These are phyloP conservation scores for Brassica hybrid DNA, from an alignment of 441 rosid genomes.

Conservation along the genomic window DNA sequence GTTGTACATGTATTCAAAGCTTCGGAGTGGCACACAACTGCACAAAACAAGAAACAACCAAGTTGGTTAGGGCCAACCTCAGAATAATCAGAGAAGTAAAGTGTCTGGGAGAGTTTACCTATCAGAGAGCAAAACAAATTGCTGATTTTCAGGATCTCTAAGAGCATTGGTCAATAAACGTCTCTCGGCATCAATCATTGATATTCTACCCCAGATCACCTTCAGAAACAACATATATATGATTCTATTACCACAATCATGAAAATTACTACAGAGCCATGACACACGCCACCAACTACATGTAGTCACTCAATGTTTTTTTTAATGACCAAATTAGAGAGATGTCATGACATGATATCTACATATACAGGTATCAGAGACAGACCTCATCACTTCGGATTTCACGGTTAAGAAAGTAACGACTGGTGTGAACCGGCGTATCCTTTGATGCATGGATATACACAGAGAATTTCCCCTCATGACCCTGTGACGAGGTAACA, in stretches of 20 bases:
- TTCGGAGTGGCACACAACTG: conserved; percentile 90
- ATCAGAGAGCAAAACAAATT: conserved; percentile 93
- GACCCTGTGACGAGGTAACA: conserved; percentile 60
- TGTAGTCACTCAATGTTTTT: conserved; percentile 11
- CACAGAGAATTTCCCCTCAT: conserved; percentile 83
- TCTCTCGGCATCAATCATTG: conserved; percentile 98
- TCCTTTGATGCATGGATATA: conserved; percentile 92
- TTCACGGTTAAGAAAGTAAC: conserved; percentile 77
- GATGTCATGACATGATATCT: conserved; percentile 17
- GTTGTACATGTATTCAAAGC: conserved; percentile 80
- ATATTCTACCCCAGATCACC: conserved; percentile 96
- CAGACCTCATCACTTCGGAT: conserved; percentile 81
- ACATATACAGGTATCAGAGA: background rate
- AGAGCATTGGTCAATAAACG: conserved; percentile 87
- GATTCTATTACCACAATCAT: conserved; percentile 14
- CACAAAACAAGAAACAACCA: conserved; percentile 40
- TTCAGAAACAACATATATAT: conserved; percentile 40
- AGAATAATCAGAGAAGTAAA: background rate
- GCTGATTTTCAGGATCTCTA: conserved; percentile 87
- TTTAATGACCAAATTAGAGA: conserved; percentile 10
- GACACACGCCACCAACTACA: background rate
- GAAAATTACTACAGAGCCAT: conserved; percentile 7
- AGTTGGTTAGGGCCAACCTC: conserved; percentile 17
- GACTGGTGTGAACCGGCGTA: conserved; percentile 81
- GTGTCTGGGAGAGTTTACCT: conserved; percentile 50